Evolutionary conservation across 768 basidiomycete genomes (phyloP), one percentile per base, ranked within the genome.

Genomic region (Termitomyces sp.): DNA sequence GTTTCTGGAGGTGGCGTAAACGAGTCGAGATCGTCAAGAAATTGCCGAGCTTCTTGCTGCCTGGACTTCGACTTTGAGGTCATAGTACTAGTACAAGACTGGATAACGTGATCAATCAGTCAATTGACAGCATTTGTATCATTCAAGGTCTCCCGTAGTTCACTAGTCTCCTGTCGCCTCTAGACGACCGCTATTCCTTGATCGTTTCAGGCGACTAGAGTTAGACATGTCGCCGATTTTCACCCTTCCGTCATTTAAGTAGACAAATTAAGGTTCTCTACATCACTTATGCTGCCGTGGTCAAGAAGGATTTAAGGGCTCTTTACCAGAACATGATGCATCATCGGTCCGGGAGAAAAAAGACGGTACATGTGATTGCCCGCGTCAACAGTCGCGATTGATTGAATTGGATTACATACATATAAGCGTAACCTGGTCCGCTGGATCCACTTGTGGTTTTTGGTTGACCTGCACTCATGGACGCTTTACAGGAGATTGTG

Each of bases 11-110:
- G 50, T 2, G 81, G 80, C 20, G 84, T 76, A 50, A 96, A 81
- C 31, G 86, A 88, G 69, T 98, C 95, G 50, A 98, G 88, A 68
- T 96, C 94, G 67, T 97, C 93, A 46, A 98, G 87, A 73, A 98
- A 87, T 67, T 87, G 88, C 22, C 94, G 85, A 22, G 92, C 96
- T 71, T 98, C 95, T 66, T 90, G 81, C 59, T 90, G 84, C 68
- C 90, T 92, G 29, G 88, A 86, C 73, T 88, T 91, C 48, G 85
- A 73, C 69, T 79, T 81, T 54, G 78, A 71, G 44, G 75, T 66
- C 70, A 73, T 77, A 51, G 60, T 65, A n/a, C n/a, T n/a, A 46
- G 42, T 33, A 33, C 6, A 9, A 33, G 13, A 36, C 46, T 29
- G 59, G 5, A 20, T 16, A 28, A 24, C 45, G 37, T 52, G 51